phyloP scores from a whole-genome alignment of 768 basidiomycete genomes.

The Zangia roseola region DNA sequence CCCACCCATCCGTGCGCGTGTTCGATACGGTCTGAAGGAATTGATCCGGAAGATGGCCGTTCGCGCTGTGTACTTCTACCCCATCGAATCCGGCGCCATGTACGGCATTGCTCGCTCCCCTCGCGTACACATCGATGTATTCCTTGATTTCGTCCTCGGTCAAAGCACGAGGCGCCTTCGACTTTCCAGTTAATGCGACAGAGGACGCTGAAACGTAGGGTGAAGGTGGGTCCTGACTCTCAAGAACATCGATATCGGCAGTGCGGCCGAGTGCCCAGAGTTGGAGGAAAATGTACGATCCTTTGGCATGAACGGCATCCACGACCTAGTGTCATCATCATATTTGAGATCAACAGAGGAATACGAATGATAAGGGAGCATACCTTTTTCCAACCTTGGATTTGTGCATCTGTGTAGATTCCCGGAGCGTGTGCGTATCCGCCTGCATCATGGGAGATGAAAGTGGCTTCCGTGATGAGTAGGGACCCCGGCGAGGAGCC shows the following conservation, averaged over 20 bases:
- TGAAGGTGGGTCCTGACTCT: not conserved
- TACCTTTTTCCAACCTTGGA: not conserved
- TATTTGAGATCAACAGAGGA: no score
- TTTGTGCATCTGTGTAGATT: not conserved
- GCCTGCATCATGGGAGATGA: no score
- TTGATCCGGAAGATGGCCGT: no score
- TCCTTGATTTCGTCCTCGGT: not conserved
- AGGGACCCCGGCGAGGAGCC: not conserved
- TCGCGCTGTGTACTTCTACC: no score
- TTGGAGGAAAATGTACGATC: no score
- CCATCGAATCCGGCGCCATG: no score
- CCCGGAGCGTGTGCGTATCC: not conserved
- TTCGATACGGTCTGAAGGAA: no score
- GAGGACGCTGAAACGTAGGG: not conserved
- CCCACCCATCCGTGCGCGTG: constrained; percentile 38
- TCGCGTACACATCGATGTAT: not conserved
- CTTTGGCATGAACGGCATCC: not conserved
- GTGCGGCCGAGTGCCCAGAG: no score
- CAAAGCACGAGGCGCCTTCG: no score
- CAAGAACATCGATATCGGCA: not conserved
- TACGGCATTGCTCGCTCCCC: not conserved
- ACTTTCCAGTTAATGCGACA: no score
- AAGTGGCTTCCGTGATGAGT: not conserved
- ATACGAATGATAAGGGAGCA: no score
- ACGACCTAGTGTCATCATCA: no score